Evolutionary conservation across 129 eudicot species (phyloP).

Genomic region (Tagetes patula): DNA sequence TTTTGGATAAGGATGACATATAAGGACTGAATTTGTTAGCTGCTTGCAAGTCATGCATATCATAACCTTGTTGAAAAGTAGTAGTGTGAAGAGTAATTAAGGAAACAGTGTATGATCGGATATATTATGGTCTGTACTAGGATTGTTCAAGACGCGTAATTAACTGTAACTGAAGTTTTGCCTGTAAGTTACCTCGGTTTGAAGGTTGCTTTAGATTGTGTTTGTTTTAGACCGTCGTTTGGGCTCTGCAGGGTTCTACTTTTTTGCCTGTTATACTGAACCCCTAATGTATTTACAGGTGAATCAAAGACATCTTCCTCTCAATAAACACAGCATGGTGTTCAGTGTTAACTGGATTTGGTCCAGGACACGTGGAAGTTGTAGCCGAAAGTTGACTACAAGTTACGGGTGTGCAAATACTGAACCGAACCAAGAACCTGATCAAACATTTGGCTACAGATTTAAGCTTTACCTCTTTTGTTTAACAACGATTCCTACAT

Average conservation of each 20-base stretch:
- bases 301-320: slow-evolving; percentile 27
- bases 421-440: neutral
- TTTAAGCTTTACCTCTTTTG: neutral
- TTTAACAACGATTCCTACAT: too few species aligned
- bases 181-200: slow-evolving; percentile 14
- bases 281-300: slow-evolving; percentile 31
- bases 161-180: slow-evolving; percentile 14
- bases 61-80: slow-evolving; percentile 10
- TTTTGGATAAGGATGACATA: slow-evolving; percentile 20
- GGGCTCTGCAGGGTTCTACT: neutral
- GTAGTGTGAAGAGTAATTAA: slow-evolving; percentile 14
- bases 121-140: slow-evolving; percentile 10
- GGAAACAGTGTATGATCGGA: slow-evolving; percentile 2
- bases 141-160: neutral
- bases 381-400: slow-evolving; percentile 21
- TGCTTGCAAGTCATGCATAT: slow-evolving; percentile 22
- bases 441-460: neutral
- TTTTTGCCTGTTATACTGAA: slow-evolving; percentile 22
- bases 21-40: slow-evolving; percentile 14
- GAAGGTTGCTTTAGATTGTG: slow-evolving; percentile 5
- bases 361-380: slow-evolving; percentile 13
- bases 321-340: slow-evolving; percentile 16
- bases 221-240: neutral
- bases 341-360: slow-evolving; percentile 29
- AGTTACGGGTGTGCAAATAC: neutral